Conservation (phyloP, 495 filamentous ascomycete genomes). For the Parachaetomium inaequale region DNA sequence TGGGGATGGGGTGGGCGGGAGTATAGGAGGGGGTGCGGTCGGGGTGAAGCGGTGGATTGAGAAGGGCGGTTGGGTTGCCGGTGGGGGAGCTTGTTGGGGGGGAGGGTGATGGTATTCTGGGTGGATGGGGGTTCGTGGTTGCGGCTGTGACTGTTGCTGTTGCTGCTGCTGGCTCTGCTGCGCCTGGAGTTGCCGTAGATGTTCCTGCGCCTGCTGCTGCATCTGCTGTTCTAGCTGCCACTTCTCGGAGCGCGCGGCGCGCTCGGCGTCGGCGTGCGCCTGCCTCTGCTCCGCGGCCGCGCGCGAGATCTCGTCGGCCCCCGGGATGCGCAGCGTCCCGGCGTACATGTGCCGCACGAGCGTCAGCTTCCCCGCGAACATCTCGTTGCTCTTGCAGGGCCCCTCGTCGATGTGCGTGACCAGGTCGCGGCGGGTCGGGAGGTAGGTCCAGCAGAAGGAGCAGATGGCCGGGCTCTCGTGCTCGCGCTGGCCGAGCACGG, state of each 20-base stretch:
- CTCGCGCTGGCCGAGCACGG: constrained; percentile 1
- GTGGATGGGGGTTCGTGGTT: too few relatives aligned
- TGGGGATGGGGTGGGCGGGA: neutral
- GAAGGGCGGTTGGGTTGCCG: neutral
- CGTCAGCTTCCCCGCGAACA: constrained; percentile 2
- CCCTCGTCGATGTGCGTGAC: constrained; percentile 5
- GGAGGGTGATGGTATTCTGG: neutral
- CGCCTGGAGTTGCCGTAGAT: constrained; percentile 4
- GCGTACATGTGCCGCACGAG: constrained; percentile 14
- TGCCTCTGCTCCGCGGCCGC: neutral
- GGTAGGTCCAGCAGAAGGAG: constrained; percentile 15
- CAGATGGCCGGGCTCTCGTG: constrained; percentile 17
- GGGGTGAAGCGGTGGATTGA: too few relatives aligned
- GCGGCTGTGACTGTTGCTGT: too few relatives aligned
- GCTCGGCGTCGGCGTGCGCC: constrained; percentile 10
- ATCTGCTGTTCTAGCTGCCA: too few relatives aligned
- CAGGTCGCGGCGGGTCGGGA: constrained; percentile 5
- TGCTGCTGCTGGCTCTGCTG: neutral
- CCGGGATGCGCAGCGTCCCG: constrained; percentile 3
- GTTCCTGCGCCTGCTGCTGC: constrained; percentile 1
- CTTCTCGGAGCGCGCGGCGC: constrained; percentile 5
- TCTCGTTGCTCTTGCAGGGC: constrained; percentile 14
- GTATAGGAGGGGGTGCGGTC: neutral
- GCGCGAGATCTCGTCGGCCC: neutral
- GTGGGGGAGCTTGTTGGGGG: neutral